A percentile compares a stretch with the other conserved stretches of the same genome.
Conservation (phyloP, 345 rosid species). For the Arabidopsis arenosa region DNA sequence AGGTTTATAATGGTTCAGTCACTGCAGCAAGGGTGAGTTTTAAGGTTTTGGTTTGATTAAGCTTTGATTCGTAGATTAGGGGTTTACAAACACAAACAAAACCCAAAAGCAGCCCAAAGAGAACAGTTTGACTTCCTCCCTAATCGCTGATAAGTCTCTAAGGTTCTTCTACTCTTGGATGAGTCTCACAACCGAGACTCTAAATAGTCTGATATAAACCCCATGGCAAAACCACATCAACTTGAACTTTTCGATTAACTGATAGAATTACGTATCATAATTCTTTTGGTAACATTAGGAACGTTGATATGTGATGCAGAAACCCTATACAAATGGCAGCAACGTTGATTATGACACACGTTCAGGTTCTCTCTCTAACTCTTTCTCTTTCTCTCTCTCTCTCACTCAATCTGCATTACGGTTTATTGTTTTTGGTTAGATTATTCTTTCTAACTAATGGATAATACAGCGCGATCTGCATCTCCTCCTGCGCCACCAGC, state of each 20-base stretch:
- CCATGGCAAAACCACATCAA: not conserved
- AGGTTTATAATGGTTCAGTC: slow-evolving; percentile 48
- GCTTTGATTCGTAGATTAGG: slow-evolving; percentile 18
- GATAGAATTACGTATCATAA: not conserved
- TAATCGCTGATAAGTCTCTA: not conserved
- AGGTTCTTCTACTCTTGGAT: not conserved
- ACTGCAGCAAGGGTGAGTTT: slow-evolving; percentile 63
- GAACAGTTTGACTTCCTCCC: not conserved
- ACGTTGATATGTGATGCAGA: slow-evolving; percentile 47
- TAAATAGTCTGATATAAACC: slow-evolving; percentile 3
- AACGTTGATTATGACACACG: slow-evolving; percentile 53
- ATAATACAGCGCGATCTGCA: slow-evolving; percentile 71
- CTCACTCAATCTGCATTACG: slow-evolving; percentile 8
- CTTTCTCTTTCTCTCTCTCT: slow-evolving; percentile 27
- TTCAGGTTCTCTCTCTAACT: slow-evolving; percentile 59
- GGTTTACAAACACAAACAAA: not conserved
- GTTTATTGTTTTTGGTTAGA: slow-evolving; percentile 3
- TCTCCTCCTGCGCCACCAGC: slow-evolving; percentile 63
- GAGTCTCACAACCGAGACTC: not conserved
- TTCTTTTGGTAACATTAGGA: slow-evolving; percentile 51
- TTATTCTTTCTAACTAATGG: slow-evolving; percentile 35
- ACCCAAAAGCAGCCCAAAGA: not conserved
- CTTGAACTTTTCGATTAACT: not conserved
- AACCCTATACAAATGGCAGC: slow-evolving; percentile 64
- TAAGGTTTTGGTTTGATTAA: slow-evolving; percentile 21